A percentile compares a stretch with the other conserved stretches of the same genome.
phyloP scores from a whole-genome alignment of 768 basidiomycete species.

The Glaciozyma antarctica region DNA sequence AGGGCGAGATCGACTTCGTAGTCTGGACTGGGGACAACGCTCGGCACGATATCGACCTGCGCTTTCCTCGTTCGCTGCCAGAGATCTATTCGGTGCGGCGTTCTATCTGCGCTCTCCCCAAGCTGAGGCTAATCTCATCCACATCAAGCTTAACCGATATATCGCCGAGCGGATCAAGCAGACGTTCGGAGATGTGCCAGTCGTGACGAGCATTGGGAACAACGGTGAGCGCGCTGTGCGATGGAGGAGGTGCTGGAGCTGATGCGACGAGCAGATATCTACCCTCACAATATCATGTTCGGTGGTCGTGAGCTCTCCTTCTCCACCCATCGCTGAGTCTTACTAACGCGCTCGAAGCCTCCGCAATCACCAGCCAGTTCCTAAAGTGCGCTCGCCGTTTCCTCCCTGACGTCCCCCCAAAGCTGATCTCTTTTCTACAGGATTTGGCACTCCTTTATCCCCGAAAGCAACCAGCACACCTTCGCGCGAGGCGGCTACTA shows the following conservation, averaged over 20 bases:
- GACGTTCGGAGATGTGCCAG: slow-evolving; percentile 62
- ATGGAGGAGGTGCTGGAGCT: not conserved
- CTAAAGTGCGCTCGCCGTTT: slow-evolving; percentile 48
- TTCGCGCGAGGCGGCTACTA: slow-evolving; percentile 85
- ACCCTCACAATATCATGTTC: slow-evolving; percentile 42
- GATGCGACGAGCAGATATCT: not conserved
- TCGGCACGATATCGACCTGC: slow-evolving; percentile 60
- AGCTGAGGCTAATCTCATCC: too few relatives aligned
- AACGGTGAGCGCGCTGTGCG: slow-evolving; percentile 2
- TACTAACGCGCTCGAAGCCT: slow-evolving; percentile 20
- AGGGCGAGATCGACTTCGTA: slow-evolving; percentile 78
- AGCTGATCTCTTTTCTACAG: not conserved
- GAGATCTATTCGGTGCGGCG: slow-evolving; percentile 50
- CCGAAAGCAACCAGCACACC: slow-evolving; percentile 54
- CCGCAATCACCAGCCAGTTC: slow-evolving; percentile 48
- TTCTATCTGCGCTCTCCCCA: too few relatives aligned
- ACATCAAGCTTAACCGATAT: slow-evolving; percentile 53
- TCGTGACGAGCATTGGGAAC: slow-evolving; percentile 62
- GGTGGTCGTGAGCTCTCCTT: slow-evolving; percentile 34
- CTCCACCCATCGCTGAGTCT: not conserved
- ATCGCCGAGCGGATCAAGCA: slow-evolving; percentile 62
- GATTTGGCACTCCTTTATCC: slow-evolving; percentile 75
- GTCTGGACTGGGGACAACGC: slow-evolving; percentile 55
- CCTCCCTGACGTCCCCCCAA: too few relatives aligned
- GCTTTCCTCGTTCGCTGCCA: slow-evolving; percentile 63